A percentile compares a stretch with the other conserved stretches of the same genome.
These are phyloP conservation scores for Boletus austroedulis DNA, from an alignment of 1,284 basidiomycete genomes.

Conservation along the genomic window DNA sequence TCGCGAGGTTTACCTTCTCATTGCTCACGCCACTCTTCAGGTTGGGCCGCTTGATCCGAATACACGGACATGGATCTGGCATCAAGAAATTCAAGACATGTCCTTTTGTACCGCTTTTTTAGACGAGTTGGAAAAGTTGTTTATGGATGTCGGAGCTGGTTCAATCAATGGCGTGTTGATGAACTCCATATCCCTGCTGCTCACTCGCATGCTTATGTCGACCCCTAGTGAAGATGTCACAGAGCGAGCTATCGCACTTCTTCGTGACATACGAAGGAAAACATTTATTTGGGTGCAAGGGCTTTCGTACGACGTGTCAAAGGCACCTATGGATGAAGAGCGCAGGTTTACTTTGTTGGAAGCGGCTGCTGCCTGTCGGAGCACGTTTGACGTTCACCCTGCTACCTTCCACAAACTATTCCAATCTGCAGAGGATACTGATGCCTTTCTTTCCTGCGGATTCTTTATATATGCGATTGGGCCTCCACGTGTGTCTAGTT, in stretches of 20 bases:
- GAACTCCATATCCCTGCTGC: neutral
- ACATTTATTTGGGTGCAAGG: constrained; percentile 39
- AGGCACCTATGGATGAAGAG: neutral
- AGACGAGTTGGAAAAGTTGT: constrained; percentile 25
- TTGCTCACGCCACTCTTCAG: constrained; percentile 43
- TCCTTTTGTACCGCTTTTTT: constrained; percentile 38
- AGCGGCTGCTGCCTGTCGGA: neutral
- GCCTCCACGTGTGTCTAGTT: neutral
- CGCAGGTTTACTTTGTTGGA: neutral
- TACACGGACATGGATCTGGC: constrained; percentile 30
- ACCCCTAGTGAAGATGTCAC: neutral
- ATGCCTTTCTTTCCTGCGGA: neutral
- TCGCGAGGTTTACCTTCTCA: constrained; percentile 38
- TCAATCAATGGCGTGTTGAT: neutral
- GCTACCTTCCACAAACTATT: neutral
- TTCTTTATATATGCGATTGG: neutral
- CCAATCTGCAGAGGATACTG: neutral
- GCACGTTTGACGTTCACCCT: neutral
- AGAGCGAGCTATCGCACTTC: constrained; percentile 14
- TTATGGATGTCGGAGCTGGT: neutral
- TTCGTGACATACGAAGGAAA: constrained; percentile 32
- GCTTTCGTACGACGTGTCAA: constrained; percentile 2
- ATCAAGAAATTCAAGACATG: constrained; percentile 29
- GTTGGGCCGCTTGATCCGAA: constrained; percentile 31
- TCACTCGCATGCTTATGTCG: constrained; percentile 35